Evolutionary conservation across 176 grass and related monocot genomes (phyloP).

Genomic region (Melocanna baccifera): DNA sequence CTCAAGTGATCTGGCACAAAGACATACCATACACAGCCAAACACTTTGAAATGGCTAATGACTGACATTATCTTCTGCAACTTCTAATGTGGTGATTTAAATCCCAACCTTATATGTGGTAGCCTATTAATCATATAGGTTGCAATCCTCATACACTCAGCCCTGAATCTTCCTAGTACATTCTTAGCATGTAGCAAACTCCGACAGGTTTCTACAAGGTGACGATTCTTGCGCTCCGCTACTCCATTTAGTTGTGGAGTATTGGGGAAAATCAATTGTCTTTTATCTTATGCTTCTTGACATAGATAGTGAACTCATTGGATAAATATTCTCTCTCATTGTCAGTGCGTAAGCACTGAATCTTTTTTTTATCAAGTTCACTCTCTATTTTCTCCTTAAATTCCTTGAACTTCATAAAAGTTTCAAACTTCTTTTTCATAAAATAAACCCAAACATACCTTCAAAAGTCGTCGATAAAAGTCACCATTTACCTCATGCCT

Average conservation of each 20-base stretch:
- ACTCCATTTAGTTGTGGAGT: conserved; percentile 26
- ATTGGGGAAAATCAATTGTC: background rate
- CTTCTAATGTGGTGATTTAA: no score
- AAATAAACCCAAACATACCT: conserved; percentile 3
- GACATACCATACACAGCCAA: no score
- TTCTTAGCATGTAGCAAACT: no score
- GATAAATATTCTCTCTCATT: background rate
- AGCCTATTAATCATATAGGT: no score
- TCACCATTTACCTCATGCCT: background rate
- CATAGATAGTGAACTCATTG: no score
- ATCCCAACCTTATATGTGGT: no score
- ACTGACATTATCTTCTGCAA: no score
- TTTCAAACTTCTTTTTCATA: background rate
- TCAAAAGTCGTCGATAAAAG: background rate
- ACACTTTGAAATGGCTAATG: no score
- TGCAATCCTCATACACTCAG: no score
- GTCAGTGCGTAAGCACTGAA: background rate
- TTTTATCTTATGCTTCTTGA: background rate
- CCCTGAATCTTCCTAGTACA: no score
- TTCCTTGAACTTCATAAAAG: conserved; percentile 20
- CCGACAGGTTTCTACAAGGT: background rate
- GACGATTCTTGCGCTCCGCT: conserved; percentile 8
- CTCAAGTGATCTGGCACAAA: background rate
- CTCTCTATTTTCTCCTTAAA: conserved; percentile 20
- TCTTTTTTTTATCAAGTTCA: background rate